A percentile compares a stretch with the other conserved stretches of the same genome.
phyloP scores from a whole-genome alignment of 1,284 basidiomycete genomes.

The Mycosarcoma mackinlayi region DNA sequence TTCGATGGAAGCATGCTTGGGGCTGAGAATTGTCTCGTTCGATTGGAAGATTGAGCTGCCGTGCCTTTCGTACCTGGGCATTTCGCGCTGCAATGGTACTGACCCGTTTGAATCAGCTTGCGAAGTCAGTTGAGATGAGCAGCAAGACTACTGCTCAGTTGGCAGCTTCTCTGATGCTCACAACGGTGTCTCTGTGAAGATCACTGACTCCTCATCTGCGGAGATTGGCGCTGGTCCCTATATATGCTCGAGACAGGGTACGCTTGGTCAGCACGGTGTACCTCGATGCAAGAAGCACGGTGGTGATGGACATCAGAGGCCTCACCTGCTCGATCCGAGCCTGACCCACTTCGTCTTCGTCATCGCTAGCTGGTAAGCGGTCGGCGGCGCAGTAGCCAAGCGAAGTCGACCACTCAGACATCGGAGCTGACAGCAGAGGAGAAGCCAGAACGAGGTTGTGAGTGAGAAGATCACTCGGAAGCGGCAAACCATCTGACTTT shows the following conservation, averaged over 20 bases:
- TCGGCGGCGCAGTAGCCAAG: slow-evolving; percentile 29
- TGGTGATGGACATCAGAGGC: too few relatives aligned
- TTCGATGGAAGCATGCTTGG: neutral
- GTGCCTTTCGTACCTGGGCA: slow-evolving; percentile 27
- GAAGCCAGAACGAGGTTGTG: neutral
- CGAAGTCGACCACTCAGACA: slow-evolving; percentile 39
- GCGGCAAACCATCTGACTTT: slow-evolving; percentile 1
- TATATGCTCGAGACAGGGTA: too few relatives aligned
- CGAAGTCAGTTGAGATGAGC: neutral
- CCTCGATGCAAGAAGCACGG: neutral
- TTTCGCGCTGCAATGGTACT: slow-evolving; percentile 49
- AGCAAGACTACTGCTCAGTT: neutral
- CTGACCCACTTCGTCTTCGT: neutral
- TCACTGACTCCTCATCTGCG: slow-evolving; percentile 25
- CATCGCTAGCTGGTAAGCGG: slow-evolving; percentile 17
- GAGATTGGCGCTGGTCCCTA: slow-evolving; percentile 1
- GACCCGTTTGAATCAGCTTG: neutral
- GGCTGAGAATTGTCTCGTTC: neutral
- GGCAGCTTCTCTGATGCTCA: slow-evolving; percentile 6
- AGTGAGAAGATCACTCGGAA: slow-evolving; percentile 3
- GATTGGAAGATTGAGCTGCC: slow-evolving; percentile 3
- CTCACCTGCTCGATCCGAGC: slow-evolving; percentile 17
- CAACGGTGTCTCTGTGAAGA: slow-evolving; percentile 47
- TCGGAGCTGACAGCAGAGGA: neutral
- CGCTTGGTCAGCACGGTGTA: slow-evolving; percentile 2